Conservation (phyloP, 257 asterid species). For the Handroanthus guayacan region DNA sequence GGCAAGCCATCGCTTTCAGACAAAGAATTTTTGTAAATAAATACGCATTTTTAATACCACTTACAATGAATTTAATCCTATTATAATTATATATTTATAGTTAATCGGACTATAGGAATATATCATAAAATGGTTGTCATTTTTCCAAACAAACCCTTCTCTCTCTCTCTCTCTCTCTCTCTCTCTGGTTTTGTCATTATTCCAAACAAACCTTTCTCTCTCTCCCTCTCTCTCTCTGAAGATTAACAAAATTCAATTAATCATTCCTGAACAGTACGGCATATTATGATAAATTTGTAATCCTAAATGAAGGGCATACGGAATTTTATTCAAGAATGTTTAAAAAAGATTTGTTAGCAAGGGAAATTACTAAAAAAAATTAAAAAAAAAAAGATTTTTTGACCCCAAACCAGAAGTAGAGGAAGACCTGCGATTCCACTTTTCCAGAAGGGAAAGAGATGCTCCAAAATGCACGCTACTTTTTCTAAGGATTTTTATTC, state of each 20-base stretch:
- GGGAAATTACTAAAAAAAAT: neutral
- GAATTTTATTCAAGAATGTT: constrained; percentile 2
- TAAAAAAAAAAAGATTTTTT: constrained; percentile 6
- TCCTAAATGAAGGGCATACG: neutral
- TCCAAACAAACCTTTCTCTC: too few species aligned
- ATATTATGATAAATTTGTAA: neutral
- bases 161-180: too few species aligned
- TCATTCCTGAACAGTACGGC: too few species aligned
- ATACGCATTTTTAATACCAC: neutral
- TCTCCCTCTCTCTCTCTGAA: too few species aligned
- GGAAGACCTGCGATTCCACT: constrained; percentile 13
- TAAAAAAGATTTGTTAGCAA: neutral
- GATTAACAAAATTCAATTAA: neutral
- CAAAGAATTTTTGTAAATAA: neutral
- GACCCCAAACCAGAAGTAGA: neutral
- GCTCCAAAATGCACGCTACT: constrained; percentile 21
- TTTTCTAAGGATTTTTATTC: neutral
- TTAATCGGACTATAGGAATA: too few species aligned
- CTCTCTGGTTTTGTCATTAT: too few species aligned
- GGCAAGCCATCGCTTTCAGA: constrained; percentile 15
- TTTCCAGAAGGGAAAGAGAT: neutral
- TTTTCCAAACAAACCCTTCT: too few species aligned
- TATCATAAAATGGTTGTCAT: too few species aligned
- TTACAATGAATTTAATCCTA: too few species aligned
- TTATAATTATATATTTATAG: too few species aligned